Evolutionary conservation across 306 rosid species (phyloP).

Genomic region (Senna tora): DNA sequence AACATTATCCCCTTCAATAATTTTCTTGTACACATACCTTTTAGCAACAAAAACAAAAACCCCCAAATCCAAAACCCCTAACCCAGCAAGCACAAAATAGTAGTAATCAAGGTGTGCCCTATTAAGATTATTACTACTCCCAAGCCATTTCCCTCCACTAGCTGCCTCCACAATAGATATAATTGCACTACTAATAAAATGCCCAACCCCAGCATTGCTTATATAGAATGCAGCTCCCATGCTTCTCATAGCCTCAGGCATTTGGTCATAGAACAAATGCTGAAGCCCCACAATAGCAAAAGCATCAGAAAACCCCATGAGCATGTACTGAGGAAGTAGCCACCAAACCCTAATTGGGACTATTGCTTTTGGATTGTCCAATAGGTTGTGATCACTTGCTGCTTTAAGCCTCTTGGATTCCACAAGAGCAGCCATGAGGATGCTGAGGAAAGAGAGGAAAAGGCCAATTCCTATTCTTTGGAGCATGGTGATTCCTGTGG

Average conservation of each 20-base stretch:
- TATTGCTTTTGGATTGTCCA: conserved; percentile 39
- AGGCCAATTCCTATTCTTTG: conserved; percentile 52
- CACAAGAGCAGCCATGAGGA: conserved; percentile 41
- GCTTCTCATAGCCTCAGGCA: conserved; percentile 21
- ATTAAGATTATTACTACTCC: conserved; percentile 41
- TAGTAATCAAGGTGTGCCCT: conserved; percentile 48
- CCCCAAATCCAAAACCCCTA: conserved; percentile 41
- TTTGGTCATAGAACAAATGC: conserved; percentile 53
- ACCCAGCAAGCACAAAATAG: conserved; percentile 49
- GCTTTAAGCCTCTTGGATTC: conserved; percentile 42
- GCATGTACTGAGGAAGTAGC: conserved; percentile 54
- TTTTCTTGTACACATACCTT: conserved; percentile 44
- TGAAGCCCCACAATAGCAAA: conserved; percentile 44
- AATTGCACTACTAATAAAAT: not conserved
- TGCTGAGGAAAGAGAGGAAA: conserved; percentile 39
- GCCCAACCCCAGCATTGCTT: not conserved
- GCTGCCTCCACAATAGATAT: conserved; percentile 25
- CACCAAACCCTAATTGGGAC: conserved; percentile 57
- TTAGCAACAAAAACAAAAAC: conserved; percentile 40
- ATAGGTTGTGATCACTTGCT: conserved; percentile 29
- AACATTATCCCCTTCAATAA: conserved; percentile 30
- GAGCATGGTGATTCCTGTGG: conserved; percentile 46
- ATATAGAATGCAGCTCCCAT: not conserved
- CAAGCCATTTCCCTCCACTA: conserved; percentile 41
- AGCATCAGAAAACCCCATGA: conserved; percentile 38